Evolutionary conservation across 495 filamentous ascomycete genomes (phyloP).

Genomic region (Daldinia loculata): DNA sequence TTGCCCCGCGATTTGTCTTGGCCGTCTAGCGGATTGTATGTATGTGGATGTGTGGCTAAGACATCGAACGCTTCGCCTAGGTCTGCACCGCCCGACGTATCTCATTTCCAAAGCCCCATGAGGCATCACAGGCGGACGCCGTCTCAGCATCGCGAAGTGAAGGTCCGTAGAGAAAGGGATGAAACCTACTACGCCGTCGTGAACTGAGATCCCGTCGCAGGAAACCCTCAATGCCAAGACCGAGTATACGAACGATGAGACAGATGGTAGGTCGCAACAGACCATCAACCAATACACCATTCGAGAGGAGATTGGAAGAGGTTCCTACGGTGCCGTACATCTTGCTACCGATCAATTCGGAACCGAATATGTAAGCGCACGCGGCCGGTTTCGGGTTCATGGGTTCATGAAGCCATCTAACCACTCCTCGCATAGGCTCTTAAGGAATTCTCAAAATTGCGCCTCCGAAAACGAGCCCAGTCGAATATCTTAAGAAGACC

Average conservation of each 20-base stretch:
- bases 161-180: constrained; percentile 56
- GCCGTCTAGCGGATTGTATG: constrained; percentile 12
- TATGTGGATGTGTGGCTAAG: constrained; percentile 22
- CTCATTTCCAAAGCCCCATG: constrained; percentile 67
- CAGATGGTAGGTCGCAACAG: constrained; percentile 77
- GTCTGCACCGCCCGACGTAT: constrained; percentile 51
- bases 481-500: constrained; percentile 81
- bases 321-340: constrained; percentile 95
- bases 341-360: constrained; percentile 90
- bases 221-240: constrained; percentile 93
- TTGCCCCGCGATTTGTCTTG: constrained; percentile 29
- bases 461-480: constrained; percentile 90
- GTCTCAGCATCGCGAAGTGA: constrained; percentile 75
- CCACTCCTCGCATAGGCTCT: constrained; percentile 70
- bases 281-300: constrained; percentile 95
- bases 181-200: not conserved
- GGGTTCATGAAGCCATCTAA: constrained; percentile 24
- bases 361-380: constrained; percentile 82
- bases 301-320: constrained; percentile 92
- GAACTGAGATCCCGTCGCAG: constrained; percentile 50
- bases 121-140: constrained; percentile 79
- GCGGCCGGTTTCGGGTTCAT: constrained; percentile 14
- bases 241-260: constrained; percentile 84
- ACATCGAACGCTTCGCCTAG: constrained; percentile 37
- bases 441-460: constrained; percentile 96